Conservation (phyloP, 306 rosid species). For the Oxytropis ochrocephala region DNA sequence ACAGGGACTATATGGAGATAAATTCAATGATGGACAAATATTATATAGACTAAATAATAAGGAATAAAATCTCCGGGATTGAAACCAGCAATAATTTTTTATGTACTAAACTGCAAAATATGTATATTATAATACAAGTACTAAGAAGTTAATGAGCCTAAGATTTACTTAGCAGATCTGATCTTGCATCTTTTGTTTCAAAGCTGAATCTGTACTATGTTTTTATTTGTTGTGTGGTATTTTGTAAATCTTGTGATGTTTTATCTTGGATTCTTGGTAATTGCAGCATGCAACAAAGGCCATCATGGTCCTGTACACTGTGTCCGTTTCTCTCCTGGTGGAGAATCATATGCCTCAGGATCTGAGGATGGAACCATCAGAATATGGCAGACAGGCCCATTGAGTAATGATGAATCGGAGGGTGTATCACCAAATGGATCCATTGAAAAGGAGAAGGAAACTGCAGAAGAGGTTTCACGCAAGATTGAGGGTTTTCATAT, state of each 20-base stretch:
- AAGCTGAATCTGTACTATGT: background rate
- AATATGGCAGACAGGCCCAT: constrained; percentile 95
- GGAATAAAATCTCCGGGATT: background rate
- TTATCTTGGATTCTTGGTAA: constrained; percentile 10
- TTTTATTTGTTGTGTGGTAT: background rate
- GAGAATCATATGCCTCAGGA: constrained; percentile 99
- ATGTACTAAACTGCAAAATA: background rate
- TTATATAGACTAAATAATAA: background rate
- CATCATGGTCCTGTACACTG: constrained; percentile 99
- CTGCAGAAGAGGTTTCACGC: constrained; percentile 62
- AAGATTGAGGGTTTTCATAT: constrained; percentile 83
- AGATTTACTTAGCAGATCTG: background rate
- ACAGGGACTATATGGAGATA: background rate
- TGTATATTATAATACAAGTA: too few relatives aligned
- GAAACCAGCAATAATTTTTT: background rate
- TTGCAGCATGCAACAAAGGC: constrained; percentile 96
- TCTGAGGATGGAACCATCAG: constrained; percentile 98
- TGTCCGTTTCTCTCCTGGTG: constrained; percentile 93
- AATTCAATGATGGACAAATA: background rate
- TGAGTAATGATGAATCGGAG: constrained; percentile 55
- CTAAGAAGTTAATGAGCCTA: background rate
- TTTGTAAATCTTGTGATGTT: constrained; percentile 6
- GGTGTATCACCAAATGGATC: constrained; percentile 48
- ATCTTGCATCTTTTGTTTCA: background rate
- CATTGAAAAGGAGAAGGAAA: constrained; percentile 45